phyloP scores from a whole-genome alignment of 805 yeast species.

The Monosporozyma yasuniensis region DNA sequence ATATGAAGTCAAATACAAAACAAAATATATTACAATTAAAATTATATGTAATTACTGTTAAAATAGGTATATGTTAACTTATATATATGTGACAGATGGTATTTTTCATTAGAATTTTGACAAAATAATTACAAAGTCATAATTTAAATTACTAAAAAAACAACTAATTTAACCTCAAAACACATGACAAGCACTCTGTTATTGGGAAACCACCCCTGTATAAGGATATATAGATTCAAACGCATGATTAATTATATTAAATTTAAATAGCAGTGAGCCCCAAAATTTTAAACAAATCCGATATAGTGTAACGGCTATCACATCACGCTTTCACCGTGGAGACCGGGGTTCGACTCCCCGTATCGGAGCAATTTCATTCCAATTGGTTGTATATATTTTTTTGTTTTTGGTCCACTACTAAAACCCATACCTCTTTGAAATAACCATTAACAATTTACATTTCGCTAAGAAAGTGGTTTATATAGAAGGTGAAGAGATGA shows the following conservation, averaged over 20 bases:
- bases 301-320: constrained; percentile 5
- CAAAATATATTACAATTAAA: no score
- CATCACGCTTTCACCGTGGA: constrained; percentile 5
- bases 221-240: neutral
- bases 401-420: neutral
- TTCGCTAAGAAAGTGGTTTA: neutral
- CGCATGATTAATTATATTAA: neutral
- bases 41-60: no score
- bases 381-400: no score
- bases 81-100: no score
- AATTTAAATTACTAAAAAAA: no score
- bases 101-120: no score
- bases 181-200: no score
- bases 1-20: no score
- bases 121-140: no score
- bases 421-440: neutral
- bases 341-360: constrained; percentile 5
- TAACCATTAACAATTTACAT: neutral
- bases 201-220: neutral
- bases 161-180: no score
- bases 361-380: no score
- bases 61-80: no score
- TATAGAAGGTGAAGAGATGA: neutral
- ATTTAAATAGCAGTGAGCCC: neutral
- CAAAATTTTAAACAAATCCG: neutral